Evolutionary conservation across 805 yeast species (phyloP).

Genomic region (Schwanniomyces sp.): DNA sequence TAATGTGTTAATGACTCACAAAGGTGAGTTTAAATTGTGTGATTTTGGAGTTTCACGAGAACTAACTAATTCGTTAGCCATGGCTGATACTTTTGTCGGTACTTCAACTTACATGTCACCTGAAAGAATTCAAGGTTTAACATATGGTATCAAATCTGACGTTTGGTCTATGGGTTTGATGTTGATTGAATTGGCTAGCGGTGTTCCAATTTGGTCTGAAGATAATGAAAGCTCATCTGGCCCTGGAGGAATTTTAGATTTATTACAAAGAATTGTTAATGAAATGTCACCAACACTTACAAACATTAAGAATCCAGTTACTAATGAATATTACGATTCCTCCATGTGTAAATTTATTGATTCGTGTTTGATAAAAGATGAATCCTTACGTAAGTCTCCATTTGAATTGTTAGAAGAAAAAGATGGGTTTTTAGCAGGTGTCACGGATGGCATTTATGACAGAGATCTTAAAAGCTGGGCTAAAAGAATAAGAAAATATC

Average conservation of each 20-base stretch:
- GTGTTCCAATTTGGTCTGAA: constrained; percentile 74
- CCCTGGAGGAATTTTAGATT: constrained; percentile 87
- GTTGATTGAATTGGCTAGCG: constrained; percentile 85
- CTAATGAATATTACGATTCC: constrained; percentile 34
- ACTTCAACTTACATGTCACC: constrained; percentile 97
- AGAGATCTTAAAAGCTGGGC: constrained; percentile 43
- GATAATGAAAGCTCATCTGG: constrained; percentile 36
- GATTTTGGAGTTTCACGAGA: constrained; percentile 97
- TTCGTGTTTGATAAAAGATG: constrained; percentile 72
- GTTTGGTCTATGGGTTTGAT: constrained; percentile 96
- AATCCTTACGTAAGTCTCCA: constrained; percentile 66
- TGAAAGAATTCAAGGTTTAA: constrained; percentile 93
- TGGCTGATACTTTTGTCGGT: constrained; percentile 96
- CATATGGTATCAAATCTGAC: constrained; percentile 92
- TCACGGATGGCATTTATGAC: constrained; percentile 29
- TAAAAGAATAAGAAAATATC: constrained; percentile 32
- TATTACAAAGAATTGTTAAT: constrained; percentile 88
- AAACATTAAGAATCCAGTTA: constrained; percentile 28
- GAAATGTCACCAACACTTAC: constrained; percentile 80
- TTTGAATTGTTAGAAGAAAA: constrained; percentile 54
- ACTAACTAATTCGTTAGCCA: constrained; percentile 76
- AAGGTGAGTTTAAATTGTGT: constrained; percentile 86
- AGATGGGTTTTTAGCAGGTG: constrained; percentile 29
- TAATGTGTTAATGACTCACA: constrained; percentile 82
- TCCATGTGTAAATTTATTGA: constrained; percentile 68